These are phyloP conservation scores for Luffa acutangula DNA, from an alignment of 306 rosid genomes.

Conservation along the genomic window DNA sequence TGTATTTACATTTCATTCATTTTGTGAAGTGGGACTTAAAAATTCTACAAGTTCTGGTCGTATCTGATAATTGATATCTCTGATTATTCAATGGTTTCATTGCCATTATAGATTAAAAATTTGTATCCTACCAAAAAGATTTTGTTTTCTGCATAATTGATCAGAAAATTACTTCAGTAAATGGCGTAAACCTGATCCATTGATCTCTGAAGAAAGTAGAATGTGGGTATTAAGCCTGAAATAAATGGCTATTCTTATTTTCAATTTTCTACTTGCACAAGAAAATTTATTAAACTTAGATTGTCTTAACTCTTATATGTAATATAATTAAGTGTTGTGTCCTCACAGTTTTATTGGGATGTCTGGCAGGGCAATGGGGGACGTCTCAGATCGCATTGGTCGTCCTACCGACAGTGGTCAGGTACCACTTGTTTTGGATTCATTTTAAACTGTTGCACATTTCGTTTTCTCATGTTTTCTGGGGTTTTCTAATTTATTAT, in stretches of 20 bases:
- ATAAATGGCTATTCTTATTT: background rate
- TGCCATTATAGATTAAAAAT: background rate
- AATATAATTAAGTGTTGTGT: background rate
- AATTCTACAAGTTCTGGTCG: background rate
- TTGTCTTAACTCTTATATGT: background rate
- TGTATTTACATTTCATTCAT: background rate
- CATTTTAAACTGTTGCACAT: background rate
- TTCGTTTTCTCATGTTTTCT: background rate
- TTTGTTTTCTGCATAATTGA: background rate
- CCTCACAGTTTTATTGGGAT: background rate
- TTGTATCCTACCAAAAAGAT: background rate
- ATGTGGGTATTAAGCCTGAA: background rate
- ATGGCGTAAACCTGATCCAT: background rate
- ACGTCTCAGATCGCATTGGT: constrained; percentile 96
- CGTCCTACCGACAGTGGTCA: constrained; percentile 97
- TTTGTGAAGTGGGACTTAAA: background rate
- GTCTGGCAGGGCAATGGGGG: constrained; percentile 86
- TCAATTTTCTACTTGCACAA: background rate
- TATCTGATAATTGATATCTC: background rate
- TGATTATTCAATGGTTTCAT: background rate
- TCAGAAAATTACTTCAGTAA: background rate
- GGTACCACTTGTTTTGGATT: constrained; percentile 29
- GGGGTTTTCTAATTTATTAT: background rate
- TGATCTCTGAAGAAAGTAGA: background rate
- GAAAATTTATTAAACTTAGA: background rate